Evolutionary conservation across 345 rosid species (phyloP), one percentile per base, ranked within the genome.

Genomic region (Orychophragmus violaceus): DNA sequence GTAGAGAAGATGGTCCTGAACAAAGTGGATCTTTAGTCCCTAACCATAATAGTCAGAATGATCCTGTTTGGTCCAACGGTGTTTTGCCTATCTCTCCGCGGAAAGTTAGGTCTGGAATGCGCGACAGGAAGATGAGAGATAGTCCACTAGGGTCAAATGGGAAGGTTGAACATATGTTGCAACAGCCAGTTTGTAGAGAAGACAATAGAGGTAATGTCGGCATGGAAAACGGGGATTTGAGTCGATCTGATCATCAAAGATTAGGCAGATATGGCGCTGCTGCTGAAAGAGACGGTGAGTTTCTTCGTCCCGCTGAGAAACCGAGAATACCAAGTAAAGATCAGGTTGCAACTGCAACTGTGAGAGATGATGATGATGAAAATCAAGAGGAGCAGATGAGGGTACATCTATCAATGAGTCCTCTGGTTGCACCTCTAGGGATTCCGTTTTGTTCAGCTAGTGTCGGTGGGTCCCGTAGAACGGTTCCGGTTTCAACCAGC

Each of bases 91-190:
- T 70, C 55, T 70, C 74, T 61, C 68, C 74, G 3, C 54, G 62
- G 68, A 90, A 83, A 79, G 71, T 78, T 74, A 86, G 92, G 78
- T 82, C 97, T 23, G 95, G 79, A 48, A 69, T 76, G 36, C 88
- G 83, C 27, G 90, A 90, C 12, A 80, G 89, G 74, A 95, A 87
- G 79, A 58, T 65, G 62, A 87, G 81, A 82, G 97, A 95, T 75
- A 75, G 95, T 71, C 76, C 85, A 3, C 85, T 94, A 58, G 93
- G 91, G 42, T 92, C 86, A 64, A 90, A 87, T 49, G 99, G 99
- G 64, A 93, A 86, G 83, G 84, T 82, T 10, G 90, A 84, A 27
- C 72, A 73, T 75, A 36, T 79, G 74, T 70, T 81, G 46, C 82
- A 82, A 72, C 86, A 79, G 24, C 75, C 78, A 10, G 24, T 57